A percentile compares a stretch with the other conserved stretches of the same genome.
Conservation (phyloP, 306 rosid species). For the Bauhinia variegata region DNA sequence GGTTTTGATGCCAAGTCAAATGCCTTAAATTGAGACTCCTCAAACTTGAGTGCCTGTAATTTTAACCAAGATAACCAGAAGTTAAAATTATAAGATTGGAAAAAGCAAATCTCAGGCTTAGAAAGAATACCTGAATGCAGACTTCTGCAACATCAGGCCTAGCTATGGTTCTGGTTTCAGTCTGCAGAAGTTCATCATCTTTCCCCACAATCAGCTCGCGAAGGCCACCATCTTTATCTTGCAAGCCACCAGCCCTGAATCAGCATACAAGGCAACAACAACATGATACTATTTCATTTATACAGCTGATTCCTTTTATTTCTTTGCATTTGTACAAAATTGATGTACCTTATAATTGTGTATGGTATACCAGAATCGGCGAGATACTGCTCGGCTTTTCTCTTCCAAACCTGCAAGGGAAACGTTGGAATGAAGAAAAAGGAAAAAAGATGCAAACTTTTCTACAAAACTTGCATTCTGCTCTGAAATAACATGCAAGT, state of each 20-base stretch:
- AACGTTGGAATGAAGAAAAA: not conserved
- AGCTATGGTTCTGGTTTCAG: slow-evolving; percentile 77
- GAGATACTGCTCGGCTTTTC: slow-evolving; percentile 94
- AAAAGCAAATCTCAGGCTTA: not conserved
- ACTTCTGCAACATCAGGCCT: slow-evolving; percentile 94
- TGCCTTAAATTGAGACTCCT: slow-evolving; percentile 81
- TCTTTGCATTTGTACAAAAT: not conserved
- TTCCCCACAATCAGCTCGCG: slow-evolving; percentile 82
- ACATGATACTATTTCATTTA: slow-evolving; percentile 8
- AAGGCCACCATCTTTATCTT: slow-evolving; percentile 81
- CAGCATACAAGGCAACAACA: slow-evolving; percentile 10
- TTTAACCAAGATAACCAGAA: not conserved
- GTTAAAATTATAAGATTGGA: too few species aligned
- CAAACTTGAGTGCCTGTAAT: slow-evolving; percentile 73
- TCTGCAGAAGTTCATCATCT: slow-evolving; percentile 90
- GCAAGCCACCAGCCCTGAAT: slow-evolving; percentile 91
- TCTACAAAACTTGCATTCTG: slow-evolving; percentile 25
- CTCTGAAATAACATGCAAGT: slow-evolving; percentile 3
- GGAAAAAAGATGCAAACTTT: not conserved
- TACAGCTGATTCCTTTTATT: not conserved
- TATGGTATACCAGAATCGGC: slow-evolving; percentile 89
- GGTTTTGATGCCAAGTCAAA: slow-evolving; percentile 88
- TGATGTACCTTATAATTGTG: slow-evolving; percentile 83
- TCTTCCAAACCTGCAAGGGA: slow-evolving; percentile 80
- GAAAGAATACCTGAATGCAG: slow-evolving; percentile 73